Base-by-base conservation (phyloP, 768 basidiomycete species). In the Boletus pseudo-olivaceus region DNA sequence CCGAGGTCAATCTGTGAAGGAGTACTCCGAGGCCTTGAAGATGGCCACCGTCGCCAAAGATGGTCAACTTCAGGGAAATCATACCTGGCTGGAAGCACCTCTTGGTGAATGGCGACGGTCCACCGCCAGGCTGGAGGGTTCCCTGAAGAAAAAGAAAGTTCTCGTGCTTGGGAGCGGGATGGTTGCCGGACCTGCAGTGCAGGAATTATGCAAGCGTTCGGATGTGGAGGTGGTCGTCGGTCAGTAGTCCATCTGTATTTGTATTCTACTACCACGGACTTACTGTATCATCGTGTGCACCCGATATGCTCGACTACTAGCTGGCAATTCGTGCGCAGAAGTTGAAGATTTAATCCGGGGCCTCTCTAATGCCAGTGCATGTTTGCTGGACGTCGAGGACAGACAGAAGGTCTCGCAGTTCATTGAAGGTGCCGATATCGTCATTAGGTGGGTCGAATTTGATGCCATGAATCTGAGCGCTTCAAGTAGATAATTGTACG, bases 91-190 rank as follows among this genome's bases (percentile, higher is more conserved):
- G 48, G 69, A 73, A 38, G 72, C 68, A 2, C 73, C 76, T 9
- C 79, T 92, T 19, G 71, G 75, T 7, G 65, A 67, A 51, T 84
- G 77, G 71, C 69, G 70, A 55, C 54, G 9, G 39, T 54, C 62
- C 26, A 41, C 50, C 10, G 20, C 40, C 4, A 55, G 53, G 43
- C 20, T 30, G 17, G 39, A 55, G 49, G 35, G 54, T 14, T 45
- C 47, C 2, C 29, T 46, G 49, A 72, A 54, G 60, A 84, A 81
- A 71, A 87, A 86, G 74, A 82, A 78, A 62, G 79, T 94, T 0
- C 69, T 98, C 33, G 75, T 97, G 63, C 78, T 98, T 2, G 95
- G 95, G 8, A 93, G 90, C 51, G 95, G 95, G n/a, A 93, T 97
- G 85, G 95, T 98, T 19, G 92, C 93, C 5, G 88, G 87, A 3